These are phyloP conservation scores for Diutina sp. DNA, from an alignment of 1,139 yeast species.

Conservation along the genomic window DNA sequence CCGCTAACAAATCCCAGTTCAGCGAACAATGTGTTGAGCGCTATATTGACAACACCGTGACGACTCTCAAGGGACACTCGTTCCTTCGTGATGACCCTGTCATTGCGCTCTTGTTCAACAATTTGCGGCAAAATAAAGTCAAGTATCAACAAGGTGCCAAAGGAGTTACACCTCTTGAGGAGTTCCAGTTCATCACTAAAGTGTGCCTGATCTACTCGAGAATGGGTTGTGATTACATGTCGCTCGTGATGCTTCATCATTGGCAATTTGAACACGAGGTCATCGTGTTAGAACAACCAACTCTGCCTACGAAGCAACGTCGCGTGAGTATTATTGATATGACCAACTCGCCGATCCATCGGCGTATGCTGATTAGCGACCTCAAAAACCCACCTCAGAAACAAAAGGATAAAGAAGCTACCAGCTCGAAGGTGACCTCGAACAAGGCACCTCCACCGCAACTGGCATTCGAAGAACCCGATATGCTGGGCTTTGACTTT, in stretches of 20 bases:
- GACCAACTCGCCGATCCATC: slow-evolving; percentile 5
- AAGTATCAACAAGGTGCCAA: slow-evolving; percentile 37
- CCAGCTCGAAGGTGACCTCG: slow-evolving; percentile 5
- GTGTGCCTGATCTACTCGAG: slow-evolving; percentile 59
- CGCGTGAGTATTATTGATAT: not conserved
- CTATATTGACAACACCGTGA: not conserved
- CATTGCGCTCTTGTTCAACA: slow-evolving; percentile 49
- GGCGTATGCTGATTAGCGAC: slow-evolving; percentile 4
- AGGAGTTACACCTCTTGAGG: slow-evolving; percentile 33
- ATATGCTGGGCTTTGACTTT: slow-evolving; percentile 53
- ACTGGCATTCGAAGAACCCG: slow-evolving; percentile 57
- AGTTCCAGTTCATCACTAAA: slow-evolving; percentile 47
- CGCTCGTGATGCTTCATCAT: slow-evolving; percentile 44
- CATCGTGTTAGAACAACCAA: not conserved
- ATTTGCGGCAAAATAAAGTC: slow-evolving; percentile 38
- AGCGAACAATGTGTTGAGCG: not conserved
- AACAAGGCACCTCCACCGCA: slow-evolving; percentile 32
- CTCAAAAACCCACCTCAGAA: slow-evolving; percentile 3
- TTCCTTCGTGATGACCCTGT: slow-evolving; percentile 77
- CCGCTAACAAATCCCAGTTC: not conserved
- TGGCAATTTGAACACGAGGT: slow-evolving; percentile 44
- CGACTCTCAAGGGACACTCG: not conserved
- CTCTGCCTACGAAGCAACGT: not conserved
- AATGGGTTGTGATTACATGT: slow-evolving; percentile 86
- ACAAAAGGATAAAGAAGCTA: not conserved